phyloP scores from a whole-genome alignment of 2,329 filamentous ascomycete genomes.

The Claviceps purpurea region DNA sequence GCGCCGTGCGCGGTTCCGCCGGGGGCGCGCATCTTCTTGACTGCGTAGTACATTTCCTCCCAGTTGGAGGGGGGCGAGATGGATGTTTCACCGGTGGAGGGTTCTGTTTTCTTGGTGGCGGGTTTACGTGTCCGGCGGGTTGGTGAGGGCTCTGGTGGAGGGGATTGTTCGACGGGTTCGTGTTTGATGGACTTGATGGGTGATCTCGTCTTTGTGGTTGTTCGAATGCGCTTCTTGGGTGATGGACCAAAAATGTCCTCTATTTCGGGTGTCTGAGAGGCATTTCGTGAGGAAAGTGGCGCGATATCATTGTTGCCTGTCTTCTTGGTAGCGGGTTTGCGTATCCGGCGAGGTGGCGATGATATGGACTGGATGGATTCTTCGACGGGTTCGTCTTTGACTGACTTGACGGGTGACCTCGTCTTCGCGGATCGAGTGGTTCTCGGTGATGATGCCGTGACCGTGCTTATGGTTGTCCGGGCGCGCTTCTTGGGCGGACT shows the following conservation, averaged over 20 bases:
- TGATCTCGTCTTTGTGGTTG: constrained; percentile 2
- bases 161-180: constrained; percentile 15
- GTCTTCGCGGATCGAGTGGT: no score
- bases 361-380: no score
- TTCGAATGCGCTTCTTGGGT: constrained; percentile 13
- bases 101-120: constrained; percentile 29
- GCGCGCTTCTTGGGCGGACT: constrained; percentile 14
- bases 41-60: constrained; percentile 66
- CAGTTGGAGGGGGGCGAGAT: constrained; percentile 61
- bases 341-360: no score
- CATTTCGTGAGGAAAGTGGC: constrained; percentile 9
- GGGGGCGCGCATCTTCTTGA: constrained; percentile 59
- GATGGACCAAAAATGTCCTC: constrained; percentile 36
- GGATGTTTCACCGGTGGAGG: constrained; percentile 24
- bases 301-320: constrained; percentile 13
- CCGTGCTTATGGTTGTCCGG: no score
- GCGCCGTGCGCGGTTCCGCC: constrained; percentile 52
- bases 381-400: no score
- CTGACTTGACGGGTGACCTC: no score
- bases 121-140: constrained; percentile 28
- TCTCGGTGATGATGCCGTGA: no score
- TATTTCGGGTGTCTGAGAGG: constrained; percentile 29
- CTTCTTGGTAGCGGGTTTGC: no score
- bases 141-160: constrained; percentile 15
- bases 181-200: constrained; percentile 22